Evolutionary conservation across 2,329 filamentous ascomycete genomes (phyloP), one percentile per base, ranked within the genome.

Genomic region (Colletotrichum limetticola): DNA sequence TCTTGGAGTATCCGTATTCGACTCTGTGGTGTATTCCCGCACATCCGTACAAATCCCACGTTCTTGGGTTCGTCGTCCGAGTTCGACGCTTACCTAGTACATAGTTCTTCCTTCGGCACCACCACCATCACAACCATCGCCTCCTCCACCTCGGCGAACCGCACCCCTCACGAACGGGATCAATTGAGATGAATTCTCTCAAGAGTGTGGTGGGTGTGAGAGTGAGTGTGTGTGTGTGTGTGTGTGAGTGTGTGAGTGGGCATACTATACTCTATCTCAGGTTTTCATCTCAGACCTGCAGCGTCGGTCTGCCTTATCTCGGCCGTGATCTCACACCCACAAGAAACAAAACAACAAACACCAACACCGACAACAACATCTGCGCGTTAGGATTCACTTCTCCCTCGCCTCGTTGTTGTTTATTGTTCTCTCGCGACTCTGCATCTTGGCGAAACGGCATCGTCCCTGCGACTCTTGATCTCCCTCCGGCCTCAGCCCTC

Each of bases 251-350:
- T 42, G 37, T 42, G 37, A 8, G 37, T 42, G 37, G 37, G 37
- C 37, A 42, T 42, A 42, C 16, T 19, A 19, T 28, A 61, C 59
- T 30, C 59, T 53, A 55, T 69, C 67, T 69, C 53, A 30, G 26
- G n/a, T 58, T 2, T 32, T 46, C 24, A 63, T 63, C 60, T 53
- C 60, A 63, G 60, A 63, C 60, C 60, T 52, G 60, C 59, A 52
- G 60, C 24, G 26, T 28, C 60, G 66, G 42, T 24, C 30, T 62
- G 49, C 59, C 56, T 62, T 71, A 68, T 68, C 68, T 71, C 55
- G 59, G 26, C 26, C 16, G n/a, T 30, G 32, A 26, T 14, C 32
- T 56, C 65, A 46, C 46, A 63, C n/a, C 30, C 37, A 7, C 59
- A 30, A 19, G 19, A 8, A 42, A 14, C 56, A 64, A n/a, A 71